Conservation (phyloP, 148 eudicot species). For the Rhododendron mucronatum region DNA sequence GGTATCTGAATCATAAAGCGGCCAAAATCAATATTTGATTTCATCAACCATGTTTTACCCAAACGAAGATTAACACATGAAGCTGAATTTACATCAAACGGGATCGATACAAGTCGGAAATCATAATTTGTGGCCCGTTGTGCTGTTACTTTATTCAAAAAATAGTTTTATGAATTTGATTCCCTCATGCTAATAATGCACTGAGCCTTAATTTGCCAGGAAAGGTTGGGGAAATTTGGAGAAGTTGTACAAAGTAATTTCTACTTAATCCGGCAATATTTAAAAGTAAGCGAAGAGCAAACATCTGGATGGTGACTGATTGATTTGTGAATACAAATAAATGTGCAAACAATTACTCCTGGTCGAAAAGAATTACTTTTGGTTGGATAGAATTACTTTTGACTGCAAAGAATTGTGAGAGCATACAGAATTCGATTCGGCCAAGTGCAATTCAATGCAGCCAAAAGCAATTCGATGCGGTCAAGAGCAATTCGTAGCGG, state of each 20-base stretch:
- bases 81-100: neutral
- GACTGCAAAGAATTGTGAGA: too few species aligned
- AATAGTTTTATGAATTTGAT: neutral
- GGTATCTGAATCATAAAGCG: too few species aligned
- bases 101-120: neutral
- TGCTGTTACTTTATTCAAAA: neutral
- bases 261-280: too few species aligned
- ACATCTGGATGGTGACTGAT: neutral
- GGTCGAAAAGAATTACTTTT: too few species aligned
- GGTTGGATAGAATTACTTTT: too few species aligned
- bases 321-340: neutral
- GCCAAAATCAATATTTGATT: too few species aligned
- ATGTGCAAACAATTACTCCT: neutral
- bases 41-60: too few species aligned
- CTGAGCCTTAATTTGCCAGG: neutral
- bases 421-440: too few species aligned
- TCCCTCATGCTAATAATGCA: neutral
- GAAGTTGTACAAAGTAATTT: neutral
- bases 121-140: neutral
- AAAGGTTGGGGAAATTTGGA: neutral
- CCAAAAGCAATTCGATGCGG: too few species aligned
- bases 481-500: too few species aligned
- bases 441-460: too few species aligned
- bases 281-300: neutral
- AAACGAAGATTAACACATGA: too few species aligned